Base-by-base conservation (phyloP, 805 yeast genomes). In the Brettanomyces anomalus region DNA sequence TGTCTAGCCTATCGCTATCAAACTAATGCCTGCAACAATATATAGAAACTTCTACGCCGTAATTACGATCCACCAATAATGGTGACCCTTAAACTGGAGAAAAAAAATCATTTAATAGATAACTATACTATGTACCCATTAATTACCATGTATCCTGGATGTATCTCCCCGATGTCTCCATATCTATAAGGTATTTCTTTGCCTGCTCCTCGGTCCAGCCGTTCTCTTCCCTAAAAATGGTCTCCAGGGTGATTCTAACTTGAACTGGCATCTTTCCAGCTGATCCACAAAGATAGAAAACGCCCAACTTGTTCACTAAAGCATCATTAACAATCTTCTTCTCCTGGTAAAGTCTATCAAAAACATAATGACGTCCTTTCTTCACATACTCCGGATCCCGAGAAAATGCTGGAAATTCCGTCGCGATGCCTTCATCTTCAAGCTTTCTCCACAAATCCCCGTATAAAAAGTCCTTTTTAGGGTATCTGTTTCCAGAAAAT, bases 211-310 rank as follows among this genome's bases (percentile, higher is more conserved):
- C 57, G 33, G 71, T 51, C 16, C 61, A 61, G 1, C 66, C 70
- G 46, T 61, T 61, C 19, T 64, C 60, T 49, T 75, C 76, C 44
- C 66, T 63, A 11, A 85, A 54, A 13, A 85, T 76, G 14, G 76
- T 81, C 32, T 74, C 76, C 21, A 93, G 58, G 0, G 97, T 90
- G n/a, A 84, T 62, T 44, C 95, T 67, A 1, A 90, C 93, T 39
- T 60, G 62, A 16, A 54, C 61, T 81, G 98, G 98, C 98, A 93
- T 93, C 49, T 76, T 76, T 0, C 98, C 97, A 20, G 94, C 79
- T 14, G 95, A 80, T 0, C 99, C 99, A 67, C 98, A 90, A 5
- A 93, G 68, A 56, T 81, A 88, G 4, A 93, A 64, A 0, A 74
- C 60, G 0, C 85, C 94, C n/a, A 68, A 58, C 36, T 74, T 50